Conservation (phyloP, 1,139 yeast genomes). For the Taphrina communis region DNA sequence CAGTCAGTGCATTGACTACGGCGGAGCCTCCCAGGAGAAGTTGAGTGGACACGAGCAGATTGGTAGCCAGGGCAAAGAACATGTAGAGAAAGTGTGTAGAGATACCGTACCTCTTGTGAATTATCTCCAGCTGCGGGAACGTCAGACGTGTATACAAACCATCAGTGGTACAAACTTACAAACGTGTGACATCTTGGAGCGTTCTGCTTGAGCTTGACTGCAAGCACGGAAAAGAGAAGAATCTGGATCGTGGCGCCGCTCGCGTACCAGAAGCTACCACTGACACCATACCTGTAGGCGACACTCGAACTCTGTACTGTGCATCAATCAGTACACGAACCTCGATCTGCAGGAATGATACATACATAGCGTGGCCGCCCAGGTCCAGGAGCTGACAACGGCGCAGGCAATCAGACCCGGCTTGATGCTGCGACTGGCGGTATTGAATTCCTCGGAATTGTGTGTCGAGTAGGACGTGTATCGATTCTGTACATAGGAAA, state of each 20-base stretch:
- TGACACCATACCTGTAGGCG: constrained; percentile 47
- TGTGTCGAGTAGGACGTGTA: constrained; percentile 50
- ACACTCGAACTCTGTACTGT: constrained; percentile 51
- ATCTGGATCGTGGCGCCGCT: constrained; percentile 50
- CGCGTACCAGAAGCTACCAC: constrained; percentile 45
- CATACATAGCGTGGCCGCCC: constrained; percentile 50
- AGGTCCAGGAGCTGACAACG: constrained; percentile 55
- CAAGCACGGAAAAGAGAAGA: constrained; percentile 54
- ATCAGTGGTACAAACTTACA: constrained; percentile 1
- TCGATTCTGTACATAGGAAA: constrained; percentile 52
- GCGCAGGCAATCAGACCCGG: constrained; percentile 53
- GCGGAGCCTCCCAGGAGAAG: constrained; percentile 55
- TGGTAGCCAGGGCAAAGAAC: constrained; percentile 55
- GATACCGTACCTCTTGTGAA: constrained; percentile 54
- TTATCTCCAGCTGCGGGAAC: constrained; percentile 52
- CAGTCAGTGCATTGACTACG: constrained; percentile 54
- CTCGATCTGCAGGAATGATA: background rate
- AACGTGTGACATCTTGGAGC: constrained; percentile 56
- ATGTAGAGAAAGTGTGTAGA: constrained; percentile 54
- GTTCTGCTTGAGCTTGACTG: constrained; percentile 54
- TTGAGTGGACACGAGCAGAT: constrained; percentile 54
- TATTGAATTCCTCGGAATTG: constrained; percentile 54
- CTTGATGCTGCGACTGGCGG: constrained; percentile 54
- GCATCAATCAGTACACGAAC: background rate
- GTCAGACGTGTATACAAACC: background rate